Evolutionary conservation across 805 yeast species (phyloP).

Genomic region (Wickerhamomyces queroliae): DNA sequence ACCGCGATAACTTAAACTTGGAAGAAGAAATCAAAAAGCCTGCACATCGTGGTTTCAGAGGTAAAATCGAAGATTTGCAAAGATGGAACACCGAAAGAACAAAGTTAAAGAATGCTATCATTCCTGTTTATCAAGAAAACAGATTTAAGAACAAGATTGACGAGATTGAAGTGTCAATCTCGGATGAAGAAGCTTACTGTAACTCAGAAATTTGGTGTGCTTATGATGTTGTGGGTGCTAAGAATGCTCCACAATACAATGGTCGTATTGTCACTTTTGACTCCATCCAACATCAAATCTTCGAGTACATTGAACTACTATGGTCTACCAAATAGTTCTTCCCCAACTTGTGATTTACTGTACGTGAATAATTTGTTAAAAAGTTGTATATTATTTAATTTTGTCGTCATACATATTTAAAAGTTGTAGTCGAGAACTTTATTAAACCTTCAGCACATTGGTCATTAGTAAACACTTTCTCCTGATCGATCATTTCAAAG

Average conservation of each 20-base stretch:
- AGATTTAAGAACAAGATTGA: constrained; percentile 6
- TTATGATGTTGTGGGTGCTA: constrained; percentile 13
- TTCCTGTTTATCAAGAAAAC: constrained; percentile 13
- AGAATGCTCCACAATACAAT: constrained; percentile 6
- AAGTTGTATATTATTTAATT: not conserved
- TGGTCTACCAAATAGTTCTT: not conserved
- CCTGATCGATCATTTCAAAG: too few species aligned
- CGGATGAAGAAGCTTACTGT: constrained; percentile 11
- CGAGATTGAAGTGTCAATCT: constrained; percentile 8
- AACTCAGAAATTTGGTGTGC: constrained; percentile 11
- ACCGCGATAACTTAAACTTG: constrained; percentile 1
- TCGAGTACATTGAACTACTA: not conserved
- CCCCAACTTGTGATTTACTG: not conserved
- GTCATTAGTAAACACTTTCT: too few species aligned
- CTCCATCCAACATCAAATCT: not conserved
- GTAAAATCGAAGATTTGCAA: constrained; percentile 3
- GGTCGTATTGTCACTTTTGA: constrained; percentile 6
- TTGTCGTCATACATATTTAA: too few species aligned
- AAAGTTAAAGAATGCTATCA: constrained; percentile 9
- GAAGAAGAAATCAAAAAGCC: constrained; percentile 8
- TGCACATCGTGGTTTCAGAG: constrained; percentile 1
- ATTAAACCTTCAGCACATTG: too few species aligned
- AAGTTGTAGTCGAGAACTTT: too few species aligned
- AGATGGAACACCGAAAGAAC: constrained; percentile 5
- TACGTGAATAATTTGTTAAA: not conserved